A percentile compares a stretch with the other conserved stretches of the same genome.
Evolutionary conservation across 192 early-diverging fungal species (phyloP).

Genomic region (Coemansia sp.): DNA sequence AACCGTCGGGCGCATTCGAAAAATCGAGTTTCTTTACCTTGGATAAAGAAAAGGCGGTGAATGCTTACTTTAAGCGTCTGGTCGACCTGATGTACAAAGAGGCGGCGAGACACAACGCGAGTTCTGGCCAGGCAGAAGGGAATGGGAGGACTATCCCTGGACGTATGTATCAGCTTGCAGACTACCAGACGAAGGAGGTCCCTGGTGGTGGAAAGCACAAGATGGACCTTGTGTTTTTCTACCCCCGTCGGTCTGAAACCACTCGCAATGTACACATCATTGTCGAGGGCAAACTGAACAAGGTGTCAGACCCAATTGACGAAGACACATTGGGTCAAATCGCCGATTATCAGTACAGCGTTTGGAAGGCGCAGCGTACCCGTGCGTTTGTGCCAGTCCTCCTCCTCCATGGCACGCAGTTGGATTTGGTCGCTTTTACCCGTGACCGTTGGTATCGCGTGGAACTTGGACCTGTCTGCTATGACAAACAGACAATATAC

Average conservation of each 20-base stretch:
- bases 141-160: neutral
- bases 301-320: neutral
- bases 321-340: neutral
- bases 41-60: neutral
- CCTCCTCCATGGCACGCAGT: neutral
- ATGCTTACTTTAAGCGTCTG: neutral
- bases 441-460: neutral
- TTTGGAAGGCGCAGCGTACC: conserved; percentile 13
- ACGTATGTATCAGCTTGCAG: neutral
- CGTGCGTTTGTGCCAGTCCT: conserved; percentile 13
- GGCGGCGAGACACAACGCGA: neutral
- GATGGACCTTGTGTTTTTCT: neutral
- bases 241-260: neutral
- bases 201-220: neutral
- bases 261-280: neutral
- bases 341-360: conserved; percentile 6
- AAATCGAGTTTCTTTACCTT: neutral
- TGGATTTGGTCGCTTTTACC: conserved; percentile 8
- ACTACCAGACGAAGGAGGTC: neutral
- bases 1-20: neutral
- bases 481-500: neutral
- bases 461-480: neutral
- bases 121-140: neutral
- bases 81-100: neutral
- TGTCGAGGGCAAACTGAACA: neutral